phyloP scores from a whole-genome alignment of 2,329 filamentous ascomycete species.

The Hymenoscyphus linearis region DNA sequence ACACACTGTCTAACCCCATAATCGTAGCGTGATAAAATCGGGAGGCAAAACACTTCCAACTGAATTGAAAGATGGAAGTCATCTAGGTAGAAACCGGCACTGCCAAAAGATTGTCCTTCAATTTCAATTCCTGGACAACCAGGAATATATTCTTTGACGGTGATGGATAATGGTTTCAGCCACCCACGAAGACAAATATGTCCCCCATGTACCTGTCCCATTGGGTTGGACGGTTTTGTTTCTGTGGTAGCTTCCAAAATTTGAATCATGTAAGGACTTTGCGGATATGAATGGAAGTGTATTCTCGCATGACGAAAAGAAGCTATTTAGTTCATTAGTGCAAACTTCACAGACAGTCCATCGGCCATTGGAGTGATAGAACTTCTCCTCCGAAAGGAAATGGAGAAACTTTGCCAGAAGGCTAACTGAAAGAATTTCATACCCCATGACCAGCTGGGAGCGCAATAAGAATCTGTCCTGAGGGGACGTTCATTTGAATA shows the following conservation, averaged over 20 bases:
- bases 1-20: not conserved
- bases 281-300: not conserved
- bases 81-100: too few species aligned
- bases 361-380: too few species aligned
- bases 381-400: not conserved
- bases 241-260: not conserved
- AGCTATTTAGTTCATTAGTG: not conserved
- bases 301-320: not conserved
- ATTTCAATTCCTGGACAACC: too few species aligned
- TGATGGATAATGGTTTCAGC: not conserved
- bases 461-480: not conserved
- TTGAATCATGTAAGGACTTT: not conserved
- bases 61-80: not conserved
- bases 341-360: not conserved
- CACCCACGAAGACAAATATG: not conserved
- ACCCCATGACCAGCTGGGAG: not conserved
- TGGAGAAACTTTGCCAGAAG: not conserved
- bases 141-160: not conserved
- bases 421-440: not conserved
- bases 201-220: not conserved
- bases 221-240: not conserved
- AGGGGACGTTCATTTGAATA: not conserved
- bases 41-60: not conserved
- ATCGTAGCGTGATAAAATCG: not conserved
- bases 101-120: too few species aligned